These are phyloP conservation scores for Capsaspora owczarzaki DNA, from an alignment of 78 protist species.

Conservation along the genomic window DNA sequence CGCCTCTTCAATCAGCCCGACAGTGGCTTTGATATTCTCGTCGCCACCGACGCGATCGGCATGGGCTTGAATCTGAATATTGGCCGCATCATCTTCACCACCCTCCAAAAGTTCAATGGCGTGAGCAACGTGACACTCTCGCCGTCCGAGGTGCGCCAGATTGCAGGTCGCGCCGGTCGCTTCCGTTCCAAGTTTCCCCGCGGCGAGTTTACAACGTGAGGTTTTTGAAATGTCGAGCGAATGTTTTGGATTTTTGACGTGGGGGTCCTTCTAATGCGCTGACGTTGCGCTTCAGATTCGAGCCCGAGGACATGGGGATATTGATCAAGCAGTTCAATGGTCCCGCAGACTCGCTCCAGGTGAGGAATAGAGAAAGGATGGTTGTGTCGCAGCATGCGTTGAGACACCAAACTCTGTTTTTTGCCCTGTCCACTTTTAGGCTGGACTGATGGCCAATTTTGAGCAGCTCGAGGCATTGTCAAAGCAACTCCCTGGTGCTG, in stretches of 20 bases:
- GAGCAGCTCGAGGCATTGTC: background rate
- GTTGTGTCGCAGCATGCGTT: too few relatives aligned
- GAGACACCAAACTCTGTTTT: too few relatives aligned
- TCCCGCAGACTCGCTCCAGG: background rate
- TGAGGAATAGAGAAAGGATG: background rate
- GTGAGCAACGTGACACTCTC: background rate
- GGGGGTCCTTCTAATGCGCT: background rate
- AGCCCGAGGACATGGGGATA: background rate
- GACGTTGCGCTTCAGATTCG: background rate
- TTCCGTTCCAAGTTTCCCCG: background rate
- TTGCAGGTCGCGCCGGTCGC: slow-evolving; percentile 50
- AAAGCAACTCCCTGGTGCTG: background rate
- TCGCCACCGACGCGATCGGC: slow-evolving; percentile 71
- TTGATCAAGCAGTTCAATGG: background rate
- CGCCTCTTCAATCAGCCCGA: slow-evolving; percentile 22
- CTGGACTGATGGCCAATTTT: background rate
- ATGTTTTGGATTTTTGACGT: background rate
- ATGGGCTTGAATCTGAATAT: slow-evolving; percentile 63
- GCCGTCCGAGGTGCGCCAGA: slow-evolving; percentile 14
- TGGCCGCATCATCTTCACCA: slow-evolving; percentile 33
- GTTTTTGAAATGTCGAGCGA: background rate
- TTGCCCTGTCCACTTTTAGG: background rate
- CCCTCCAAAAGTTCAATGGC: slow-evolving; percentile 14
- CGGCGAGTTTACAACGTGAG: background rate
- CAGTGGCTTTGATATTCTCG: slow-evolving; percentile 16